A percentile compares a stretch with the other conserved stretches of the same genome.
phyloP scores from a whole-genome alignment of 768 basidiomycete genomes.

The Ephemerocybe angulata region DNA sequence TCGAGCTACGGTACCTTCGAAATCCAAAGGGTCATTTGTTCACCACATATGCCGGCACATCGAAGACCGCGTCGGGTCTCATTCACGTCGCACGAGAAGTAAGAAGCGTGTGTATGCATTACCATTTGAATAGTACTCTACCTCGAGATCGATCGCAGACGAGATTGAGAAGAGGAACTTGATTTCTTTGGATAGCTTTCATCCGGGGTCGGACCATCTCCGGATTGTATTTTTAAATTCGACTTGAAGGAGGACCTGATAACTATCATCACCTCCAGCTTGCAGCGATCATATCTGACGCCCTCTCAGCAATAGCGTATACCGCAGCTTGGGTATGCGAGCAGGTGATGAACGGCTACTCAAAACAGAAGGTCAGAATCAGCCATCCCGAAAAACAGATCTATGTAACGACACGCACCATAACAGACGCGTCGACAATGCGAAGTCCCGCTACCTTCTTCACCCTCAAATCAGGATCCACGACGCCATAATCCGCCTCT shows the following conservation, averaged over 20 bases:
- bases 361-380: background rate
- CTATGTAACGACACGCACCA: constrained; percentile 21
- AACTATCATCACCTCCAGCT: background rate
- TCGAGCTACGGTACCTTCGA: too few species aligned
- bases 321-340: constrained; percentile 8
- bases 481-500: constrained; percentile 28
- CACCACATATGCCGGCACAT: background rate
- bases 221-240: too few species aligned
- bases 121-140: too few species aligned
- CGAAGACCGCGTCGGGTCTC: too few species aligned
- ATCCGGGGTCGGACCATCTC: too few species aligned
- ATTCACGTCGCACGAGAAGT: too few species aligned
- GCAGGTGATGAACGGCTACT: background rate
- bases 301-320: constrained; percentile 13
- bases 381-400: background rate
- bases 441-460: constrained; percentile 33
- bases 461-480: constrained; percentile 34
- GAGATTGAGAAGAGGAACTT: too few species aligned
- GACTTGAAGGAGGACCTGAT: too few species aligned
- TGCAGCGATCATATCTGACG: constrained; percentile 7
- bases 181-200: too few species aligned
- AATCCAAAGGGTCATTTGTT: background rate
- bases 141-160: too few species aligned
- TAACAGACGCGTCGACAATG: constrained; percentile 35
- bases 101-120: too few species aligned